Evolutionary conservation across 2,329 filamentous ascomycete species (phyloP), one percentile per base, ranked within the genome.

Genomic region (Cadophora luteo-olivacea): DNA sequence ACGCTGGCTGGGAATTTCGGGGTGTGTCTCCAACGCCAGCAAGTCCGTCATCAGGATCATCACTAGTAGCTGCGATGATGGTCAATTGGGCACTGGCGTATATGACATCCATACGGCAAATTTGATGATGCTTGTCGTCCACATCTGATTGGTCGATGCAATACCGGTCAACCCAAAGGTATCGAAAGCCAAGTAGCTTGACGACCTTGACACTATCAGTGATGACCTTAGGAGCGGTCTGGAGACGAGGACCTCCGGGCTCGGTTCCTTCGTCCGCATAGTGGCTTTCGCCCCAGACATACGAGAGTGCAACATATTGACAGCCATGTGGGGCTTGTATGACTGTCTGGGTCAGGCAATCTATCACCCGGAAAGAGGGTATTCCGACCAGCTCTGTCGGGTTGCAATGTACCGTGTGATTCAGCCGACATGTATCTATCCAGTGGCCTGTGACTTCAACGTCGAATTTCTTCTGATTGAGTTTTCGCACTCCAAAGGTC

Each of bases 41-140:
- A 45, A 60, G 55, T 7, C 55, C 55, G 9, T 41, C 1, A 19
- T 38, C 36, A 25, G 55, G 36, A n/a, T 25, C 11, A 25, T 41
- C 36, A n/a, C 55, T 36, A 14, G 36, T 36, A 4, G n/a, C 55
- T 1, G 55, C 55, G 22, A 60, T 60, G 12, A 60, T 60, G 9
- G 55, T 60, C n/a, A 60, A 22, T 24, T 60, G 55, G 7, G 55
- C 55, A 60, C 22, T 45, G 11, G 55, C 33, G 3, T 60, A 60
- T 14, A 60, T 60, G 19, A 7, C 1, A 38, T 60, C 55, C 55
- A 60, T 60, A 14, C 36, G 55, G 29, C 9, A 41, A 24, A 60
- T 60, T 16, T 60, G 55, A 25, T 60, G 22, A 14, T 60, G 55
- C 36, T 41, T 45, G 12, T 60, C 55, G 6, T n/a, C 5, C 16